Evolutionary conservation across 139 green algal genomes (phyloP), one percentile per base, ranked within the genome.

Genomic region (Gonium pectorale): DNA sequence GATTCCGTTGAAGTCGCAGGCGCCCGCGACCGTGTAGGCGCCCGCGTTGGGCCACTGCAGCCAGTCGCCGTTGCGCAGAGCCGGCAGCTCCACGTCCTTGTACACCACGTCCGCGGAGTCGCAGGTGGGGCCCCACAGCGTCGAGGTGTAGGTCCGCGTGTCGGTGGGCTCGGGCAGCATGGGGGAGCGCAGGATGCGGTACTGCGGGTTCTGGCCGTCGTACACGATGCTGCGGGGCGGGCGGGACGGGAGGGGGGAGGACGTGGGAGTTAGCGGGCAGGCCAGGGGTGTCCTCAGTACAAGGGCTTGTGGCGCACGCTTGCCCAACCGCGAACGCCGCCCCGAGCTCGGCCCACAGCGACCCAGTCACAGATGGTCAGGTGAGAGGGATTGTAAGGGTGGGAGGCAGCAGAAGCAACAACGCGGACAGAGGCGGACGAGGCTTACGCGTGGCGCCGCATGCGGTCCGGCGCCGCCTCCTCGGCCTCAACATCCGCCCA

Each of bases 51-150:
- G 72, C 83, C 98, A 99, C 62, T 95, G 66, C 54, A 99, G 83
- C 94, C 94, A 99, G 89, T 99, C 96, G 49, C 97, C 97, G 49
- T 92, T 89, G 59, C 86, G 89, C 71, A 98, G 87, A 67, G 90
- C 82, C 17, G 96, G 96, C 81, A 98, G 87, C 56, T 63, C 54
- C 33, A 91, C 79, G 81, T 95, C 90, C 75, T 90, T 89, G 77
- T 90, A 89, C 15, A 98, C 81, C 27, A 88, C 94, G 88, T 98
- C 95, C n/a, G 95, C 87, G 31, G 91, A 92, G 89, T 98, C 95
- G 83, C 95, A 98, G 19, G 95, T 97, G 73, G 95, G 95, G 6
- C 95, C 95, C 92, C 96, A 98, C 38, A 98, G 73, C 2, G 95
- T 98, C 35, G 90, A 90, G 15, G 38, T 4, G 54, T 49, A 88